Evolutionary conservation across 108 stramenopile species (phyloP).

Genomic region (Conticribra weissflogii): DNA sequence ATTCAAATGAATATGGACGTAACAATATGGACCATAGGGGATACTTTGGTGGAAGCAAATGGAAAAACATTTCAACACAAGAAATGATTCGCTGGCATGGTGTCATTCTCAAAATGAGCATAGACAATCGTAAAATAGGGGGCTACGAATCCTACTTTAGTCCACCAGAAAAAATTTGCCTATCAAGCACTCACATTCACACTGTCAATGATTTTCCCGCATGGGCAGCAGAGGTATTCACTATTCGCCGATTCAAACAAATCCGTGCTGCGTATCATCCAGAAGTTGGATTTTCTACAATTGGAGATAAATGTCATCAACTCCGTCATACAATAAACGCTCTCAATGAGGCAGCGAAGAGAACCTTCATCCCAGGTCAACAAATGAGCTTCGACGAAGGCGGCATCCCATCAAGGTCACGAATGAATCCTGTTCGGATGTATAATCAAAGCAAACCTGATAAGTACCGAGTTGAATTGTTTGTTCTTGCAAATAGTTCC

Average conservation of each 20-base stretch:
- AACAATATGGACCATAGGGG: too few species aligned
- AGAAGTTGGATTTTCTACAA: neutral
- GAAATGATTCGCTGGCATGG: too few species aligned
- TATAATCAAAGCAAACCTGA: constrained; percentile 1
- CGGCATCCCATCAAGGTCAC: constrained; percentile 18
- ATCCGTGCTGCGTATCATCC: constrained; percentile 2
- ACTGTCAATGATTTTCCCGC: neutral
- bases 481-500: constrained; percentile 2
- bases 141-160: too few species aligned
- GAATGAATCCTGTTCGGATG: constrained; percentile 17
- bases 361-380: constrained; percentile 1
- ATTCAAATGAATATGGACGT: too few species aligned
- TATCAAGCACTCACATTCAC: too few species aligned
- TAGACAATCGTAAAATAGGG: too few species aligned
- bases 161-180: too few species aligned
- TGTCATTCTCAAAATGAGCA: too few species aligned
- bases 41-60: too few species aligned
- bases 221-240: neutral
- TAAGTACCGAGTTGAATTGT: neutral
- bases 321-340: neutral
- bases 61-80: too few species aligned
- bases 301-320: constrained; percentile 16
- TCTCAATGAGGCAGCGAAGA: constrained; percentile 5
- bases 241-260: neutral
- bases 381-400: constrained; percentile 29